Conservation (phyloP, 2,329 filamentous ascomycete species). For the Shiraia sp. region DNA sequence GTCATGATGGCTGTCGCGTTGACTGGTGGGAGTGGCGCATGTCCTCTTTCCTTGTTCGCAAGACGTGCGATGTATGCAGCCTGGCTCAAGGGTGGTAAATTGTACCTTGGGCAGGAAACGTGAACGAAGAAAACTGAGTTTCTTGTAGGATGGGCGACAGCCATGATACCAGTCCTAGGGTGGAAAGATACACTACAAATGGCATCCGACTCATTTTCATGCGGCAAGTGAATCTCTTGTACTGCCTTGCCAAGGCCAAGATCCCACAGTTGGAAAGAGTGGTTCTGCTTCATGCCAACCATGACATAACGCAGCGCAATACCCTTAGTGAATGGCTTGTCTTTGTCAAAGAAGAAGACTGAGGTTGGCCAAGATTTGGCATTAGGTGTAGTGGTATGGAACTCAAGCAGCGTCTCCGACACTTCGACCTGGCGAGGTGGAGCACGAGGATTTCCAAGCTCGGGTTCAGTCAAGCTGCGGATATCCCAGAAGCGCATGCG, state of each 20-base stretch:
- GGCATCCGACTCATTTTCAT: conserved; percentile 95
- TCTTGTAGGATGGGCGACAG: conserved; percentile 92
- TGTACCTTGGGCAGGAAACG: conserved; percentile 91
- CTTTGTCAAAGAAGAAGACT: conserved; percentile 93
- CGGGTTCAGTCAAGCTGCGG: conserved; percentile 67
- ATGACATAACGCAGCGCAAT: conserved; percentile 92
- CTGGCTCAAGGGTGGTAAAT: conserved; percentile 77
- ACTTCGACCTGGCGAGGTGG: conserved; percentile 68
- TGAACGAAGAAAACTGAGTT: conserved; percentile 98
- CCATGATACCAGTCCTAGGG: conserved; percentile 86
- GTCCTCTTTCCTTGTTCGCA: conserved; percentile 55
- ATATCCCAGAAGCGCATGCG: conserved; percentile 99
- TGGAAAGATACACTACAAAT: conserved; percentile 98
- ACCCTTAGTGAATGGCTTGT: conserved; percentile 87
- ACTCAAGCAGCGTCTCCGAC: conserved; percentile 81
- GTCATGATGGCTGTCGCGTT: conserved; percentile 97
- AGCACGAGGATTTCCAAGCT: conserved; percentile 47
- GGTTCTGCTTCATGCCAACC: conserved; percentile 98
- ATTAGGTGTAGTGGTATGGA: conserved; percentile 81
- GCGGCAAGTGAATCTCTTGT: conserved; percentile 94
- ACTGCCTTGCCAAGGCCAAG: conserved; percentile 92
- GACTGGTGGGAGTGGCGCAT: conserved; percentile 72
- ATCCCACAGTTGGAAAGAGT: conserved; percentile 98
- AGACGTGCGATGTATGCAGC: conserved; percentile 84
- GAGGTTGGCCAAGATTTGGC: conserved; percentile 98